phyloP scores from a whole-genome alignment of 495 filamentous ascomycete species.

The Penicillium pancosmium region DNA sequence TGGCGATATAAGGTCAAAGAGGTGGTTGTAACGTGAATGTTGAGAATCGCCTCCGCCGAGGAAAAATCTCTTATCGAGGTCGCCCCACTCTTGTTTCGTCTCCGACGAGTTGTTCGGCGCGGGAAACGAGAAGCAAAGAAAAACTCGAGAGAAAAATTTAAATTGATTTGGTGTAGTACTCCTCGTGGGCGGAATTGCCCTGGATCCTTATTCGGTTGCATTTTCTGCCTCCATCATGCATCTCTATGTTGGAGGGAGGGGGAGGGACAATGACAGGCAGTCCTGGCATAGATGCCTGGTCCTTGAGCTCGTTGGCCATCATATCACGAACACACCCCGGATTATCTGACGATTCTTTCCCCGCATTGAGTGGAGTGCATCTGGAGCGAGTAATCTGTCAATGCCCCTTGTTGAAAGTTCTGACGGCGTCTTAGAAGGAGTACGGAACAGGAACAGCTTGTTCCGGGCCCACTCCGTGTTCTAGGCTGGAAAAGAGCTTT shows the following conservation, averaged over 20 bases:
- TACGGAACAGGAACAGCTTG: background rate
- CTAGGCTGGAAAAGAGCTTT: conserved; percentile 4
- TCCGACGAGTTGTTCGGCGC: background rate
- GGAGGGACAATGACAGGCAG: background rate
- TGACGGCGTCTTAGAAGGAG: background rate
- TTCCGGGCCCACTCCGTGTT: conserved; percentile 3
- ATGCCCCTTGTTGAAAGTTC: background rate
- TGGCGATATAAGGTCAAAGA: background rate
- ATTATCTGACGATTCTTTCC: background rate
- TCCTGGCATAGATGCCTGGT: background rate
- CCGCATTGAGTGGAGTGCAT: conserved; percentile 2
- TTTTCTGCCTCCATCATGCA: too few relatives aligned
- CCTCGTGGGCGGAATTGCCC: too few relatives aligned
- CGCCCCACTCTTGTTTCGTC: background rate
- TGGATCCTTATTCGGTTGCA: too few relatives aligned
- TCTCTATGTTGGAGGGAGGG: background rate
- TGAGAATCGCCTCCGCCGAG: background rate
- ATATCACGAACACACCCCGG: background rate
- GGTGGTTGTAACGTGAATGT: background rate
- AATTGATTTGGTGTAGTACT: too few relatives aligned
- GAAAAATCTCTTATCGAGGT: conserved; percentile 2
- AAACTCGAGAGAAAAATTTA: background rate
- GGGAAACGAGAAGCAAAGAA: background rate
- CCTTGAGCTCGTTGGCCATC: background rate
- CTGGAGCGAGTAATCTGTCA: background rate